Evolutionary conservation across 2,329 filamentous ascomycete species (phyloP), one percentile per base, ranked within the genome.

Genomic region (Ceratocystis cacaofunesta): DNA sequence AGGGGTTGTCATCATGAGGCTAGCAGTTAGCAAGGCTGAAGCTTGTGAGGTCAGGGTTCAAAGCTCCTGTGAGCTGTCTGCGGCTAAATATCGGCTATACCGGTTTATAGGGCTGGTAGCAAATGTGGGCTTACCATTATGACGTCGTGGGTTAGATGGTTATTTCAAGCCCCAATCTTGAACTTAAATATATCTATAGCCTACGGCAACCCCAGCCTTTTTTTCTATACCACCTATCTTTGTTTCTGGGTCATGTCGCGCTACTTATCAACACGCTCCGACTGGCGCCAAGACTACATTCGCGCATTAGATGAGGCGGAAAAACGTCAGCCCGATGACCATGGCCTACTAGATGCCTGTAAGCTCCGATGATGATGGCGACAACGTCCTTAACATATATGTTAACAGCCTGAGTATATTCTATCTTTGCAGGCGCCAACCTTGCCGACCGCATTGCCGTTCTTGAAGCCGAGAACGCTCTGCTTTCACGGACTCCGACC

Each of bases 201-300:
- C 36, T 41, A 41, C 36, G 36, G 8, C 8, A 41, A 10, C 36
- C 10, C 3, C 8, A 41, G 10, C 10, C 10, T 41, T 3, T 41
- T 12, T 12, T 41, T 41, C 36, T 41, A 41, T 10, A 12, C 8
- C 36, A 41, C 10, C 3, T 41, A 41, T 3, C 8, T 12, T 41
- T 41, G 2, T 12, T 41, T 12, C 10, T 41, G 3, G 12, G 65
- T n/a, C n/a, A 67, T 67, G 66, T 67, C 66, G 5, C 62, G 62
- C 22, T 66, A 61, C 58, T 30, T 64, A 15, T 19, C 62, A 19
- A 6, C 61, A 5, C 50, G 65, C n/a, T 36, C 58, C 12, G 83
- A 82, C 78, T 95, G 92, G 89, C 83, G 86, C 72, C 85, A 89
- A 70, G 88, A 95, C 71, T 96, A 95, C 74, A 79, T 89, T 68